phyloP scores from a whole-genome alignment of 129 eudicot genomes.

The Cynara cardunculus region DNA sequence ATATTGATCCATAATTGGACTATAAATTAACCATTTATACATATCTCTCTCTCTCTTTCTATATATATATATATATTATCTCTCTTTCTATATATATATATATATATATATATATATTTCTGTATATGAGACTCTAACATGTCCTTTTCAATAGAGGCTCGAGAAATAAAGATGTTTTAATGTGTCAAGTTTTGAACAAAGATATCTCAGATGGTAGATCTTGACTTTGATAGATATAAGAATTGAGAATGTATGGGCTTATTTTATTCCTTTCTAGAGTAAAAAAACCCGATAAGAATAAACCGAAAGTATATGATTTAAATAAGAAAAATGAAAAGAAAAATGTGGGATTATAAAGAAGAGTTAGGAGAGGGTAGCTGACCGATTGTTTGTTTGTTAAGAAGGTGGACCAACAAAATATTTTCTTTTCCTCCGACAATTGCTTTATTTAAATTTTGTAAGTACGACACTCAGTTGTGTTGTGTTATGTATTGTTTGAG shows the following conservation, averaged over 20 bases:
- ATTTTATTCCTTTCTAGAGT: too few relatives aligned
- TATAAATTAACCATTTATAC: background rate
- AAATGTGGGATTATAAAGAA: too few relatives aligned
- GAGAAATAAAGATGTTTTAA: background rate
- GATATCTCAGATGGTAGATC: background rate
- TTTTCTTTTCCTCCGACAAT: background rate
- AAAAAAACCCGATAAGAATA: background rate
- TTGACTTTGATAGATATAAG: too few relatives aligned
- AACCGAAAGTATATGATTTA: background rate
- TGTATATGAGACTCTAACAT: too few relatives aligned
- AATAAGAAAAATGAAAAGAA: too few relatives aligned
- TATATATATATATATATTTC: background rate
- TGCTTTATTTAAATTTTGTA: slow-evolving; percentile 5
- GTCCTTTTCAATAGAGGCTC: too few relatives aligned
- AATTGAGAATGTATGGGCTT: too few relatives aligned
- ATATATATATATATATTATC: too few relatives aligned
- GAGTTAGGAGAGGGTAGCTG: background rate
- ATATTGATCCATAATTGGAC: background rate
- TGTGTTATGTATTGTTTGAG: slow-evolving; percentile 8
- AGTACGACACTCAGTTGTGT: too few relatives aligned
- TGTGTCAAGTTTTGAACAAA: too few relatives aligned
- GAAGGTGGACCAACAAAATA: slow-evolving; percentile 8
- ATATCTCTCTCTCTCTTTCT: background rate
- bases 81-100: background rate
- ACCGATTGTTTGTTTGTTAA: slow-evolving; percentile 21